Percentiles rank a stretch among this genome's conserved stretches.
Conservation (phyloP, 768 basidiomycete species). For the Tulasnella sp. region DNA sequence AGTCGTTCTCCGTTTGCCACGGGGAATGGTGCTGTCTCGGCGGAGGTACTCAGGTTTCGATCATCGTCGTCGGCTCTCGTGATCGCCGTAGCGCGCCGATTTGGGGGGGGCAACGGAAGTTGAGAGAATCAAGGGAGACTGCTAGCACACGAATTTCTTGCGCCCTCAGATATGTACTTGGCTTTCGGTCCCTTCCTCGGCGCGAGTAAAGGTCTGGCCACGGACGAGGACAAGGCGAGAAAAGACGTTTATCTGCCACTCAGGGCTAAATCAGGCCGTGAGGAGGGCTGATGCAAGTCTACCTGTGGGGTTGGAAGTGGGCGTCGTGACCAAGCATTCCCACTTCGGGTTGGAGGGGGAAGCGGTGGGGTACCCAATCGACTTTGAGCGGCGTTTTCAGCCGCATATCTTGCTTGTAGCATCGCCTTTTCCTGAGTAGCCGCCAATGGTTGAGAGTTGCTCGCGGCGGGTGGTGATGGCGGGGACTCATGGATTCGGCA, state of each 20-base stretch:
- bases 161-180: slow-evolving; percentile 5
- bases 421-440: slow-evolving; percentile 71
- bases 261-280: neutral
- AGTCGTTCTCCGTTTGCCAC: slow-evolving; percentile 14
- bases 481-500: slow-evolving; percentile 29
- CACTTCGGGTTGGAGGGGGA: neutral
- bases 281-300: neutral
- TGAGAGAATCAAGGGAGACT: neutral
- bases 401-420: slow-evolving; percentile 59
- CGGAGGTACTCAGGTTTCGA: neutral
- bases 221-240: neutral
- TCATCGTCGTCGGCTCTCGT: neutral
- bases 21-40: slow-evolving; percentile 14
- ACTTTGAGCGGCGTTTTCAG: slow-evolving; percentile 42
- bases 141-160: neutral
- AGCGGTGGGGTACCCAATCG: neutral
- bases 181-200: slow-evolving; percentile 21
- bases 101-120: neutral
- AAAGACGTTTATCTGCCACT: neutral
- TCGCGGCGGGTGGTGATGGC: slow-evolving; percentile 32
- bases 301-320: neutral
- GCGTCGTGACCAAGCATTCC: neutral
- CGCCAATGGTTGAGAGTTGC: slow-evolving; percentile 44
- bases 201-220: neutral
- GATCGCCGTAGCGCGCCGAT: neutral